Base-by-base conservation (phyloP, 208 protist genomes). In the Trypanosoma grayi region DNA sequence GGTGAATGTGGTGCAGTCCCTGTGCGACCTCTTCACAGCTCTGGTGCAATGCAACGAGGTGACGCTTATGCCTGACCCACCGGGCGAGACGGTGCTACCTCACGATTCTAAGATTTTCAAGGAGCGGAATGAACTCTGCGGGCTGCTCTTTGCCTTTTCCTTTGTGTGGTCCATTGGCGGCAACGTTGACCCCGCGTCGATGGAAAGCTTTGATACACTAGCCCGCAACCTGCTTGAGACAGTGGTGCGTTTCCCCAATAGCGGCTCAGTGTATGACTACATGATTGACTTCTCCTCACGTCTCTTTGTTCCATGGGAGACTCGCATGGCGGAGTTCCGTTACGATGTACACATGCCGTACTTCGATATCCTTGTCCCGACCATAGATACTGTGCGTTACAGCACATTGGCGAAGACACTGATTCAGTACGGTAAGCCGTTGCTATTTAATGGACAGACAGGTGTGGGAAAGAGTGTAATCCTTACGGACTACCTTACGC, bases 301-400 rank as follows among this genome's bases (percentile, higher is more conserved):
- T 0, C 44, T 88, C 37, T 91, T 98, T 48, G 68, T 93, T 25
- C 59, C 76, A 41, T 98, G 95, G 93, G 81, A 89, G 31, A 53
- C 70, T 22, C 37, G 83, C 25, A 78, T 98, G 56, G 75, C 69
- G 20, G 71, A 90, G 45, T 98, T 93, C 68, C 48, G 68, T 16
- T 98, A 96, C 77, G 73, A 90, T 55, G 70, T 75, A 0, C 66
- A 73, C 10, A 77, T 81, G 36, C 95, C 97, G 7, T 99, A 95
- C 83, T 99, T 98, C 75, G 78, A 98, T 66, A 95, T 99, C 27
- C 81, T 98, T 46, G 96, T 99, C 10, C 95, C 97, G 3, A 99
- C 98, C 7, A 77, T 98, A 13, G 98, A 99, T 76, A 98, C 97
- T 20, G 90, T 98, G 45, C 90, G 97, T 28, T 97, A 96, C 71